phyloP scores from a whole-genome alignment of 345 rosid genomes.

The Geranium brycei region DNA sequence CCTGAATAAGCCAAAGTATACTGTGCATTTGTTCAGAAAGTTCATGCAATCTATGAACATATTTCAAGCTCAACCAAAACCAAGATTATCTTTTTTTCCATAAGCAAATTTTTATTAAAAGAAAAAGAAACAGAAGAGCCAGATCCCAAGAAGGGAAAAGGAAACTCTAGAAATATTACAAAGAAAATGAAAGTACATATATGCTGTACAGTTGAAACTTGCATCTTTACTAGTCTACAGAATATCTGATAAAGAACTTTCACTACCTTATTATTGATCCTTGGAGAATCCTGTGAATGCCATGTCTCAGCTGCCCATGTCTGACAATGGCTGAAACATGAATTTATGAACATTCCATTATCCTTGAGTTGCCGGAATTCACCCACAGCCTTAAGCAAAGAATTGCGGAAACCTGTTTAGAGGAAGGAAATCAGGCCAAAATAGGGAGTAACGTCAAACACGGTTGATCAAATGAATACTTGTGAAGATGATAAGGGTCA shows the following conservation, averaged over 20 bases:
- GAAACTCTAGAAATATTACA: too few relatives aligned
- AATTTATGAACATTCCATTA: slow-evolving; percentile 64
- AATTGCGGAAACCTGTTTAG: slow-evolving; percentile 46
- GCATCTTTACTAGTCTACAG: background rate
- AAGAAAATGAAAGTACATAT: too few relatives aligned
- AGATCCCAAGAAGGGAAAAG: too few relatives aligned
- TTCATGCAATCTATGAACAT: background rate
- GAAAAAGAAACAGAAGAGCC: too few relatives aligned
- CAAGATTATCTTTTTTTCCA: background rate
- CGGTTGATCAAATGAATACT: background rate
- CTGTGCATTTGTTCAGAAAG: background rate
- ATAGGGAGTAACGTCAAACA: background rate
- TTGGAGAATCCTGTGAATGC: slow-evolving; percentile 61
- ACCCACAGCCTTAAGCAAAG: slow-evolving; percentile 43
- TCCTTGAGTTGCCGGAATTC: slow-evolving; percentile 30
- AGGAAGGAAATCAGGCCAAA: background rate
- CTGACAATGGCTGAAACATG: slow-evolving; percentile 79
- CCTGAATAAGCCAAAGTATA: too few relatives aligned
- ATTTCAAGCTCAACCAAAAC: background rate
- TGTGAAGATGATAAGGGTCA: background rate
- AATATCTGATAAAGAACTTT: background rate
- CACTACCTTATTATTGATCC: slow-evolving; percentile 49
- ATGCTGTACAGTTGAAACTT: background rate
- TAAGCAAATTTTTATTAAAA: too few relatives aligned
- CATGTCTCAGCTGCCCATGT: slow-evolving; percentile 48